Base-by-base conservation (phyloP, 495 filamentous ascomycete genomes). In the Acidiella bohemica region DNA sequence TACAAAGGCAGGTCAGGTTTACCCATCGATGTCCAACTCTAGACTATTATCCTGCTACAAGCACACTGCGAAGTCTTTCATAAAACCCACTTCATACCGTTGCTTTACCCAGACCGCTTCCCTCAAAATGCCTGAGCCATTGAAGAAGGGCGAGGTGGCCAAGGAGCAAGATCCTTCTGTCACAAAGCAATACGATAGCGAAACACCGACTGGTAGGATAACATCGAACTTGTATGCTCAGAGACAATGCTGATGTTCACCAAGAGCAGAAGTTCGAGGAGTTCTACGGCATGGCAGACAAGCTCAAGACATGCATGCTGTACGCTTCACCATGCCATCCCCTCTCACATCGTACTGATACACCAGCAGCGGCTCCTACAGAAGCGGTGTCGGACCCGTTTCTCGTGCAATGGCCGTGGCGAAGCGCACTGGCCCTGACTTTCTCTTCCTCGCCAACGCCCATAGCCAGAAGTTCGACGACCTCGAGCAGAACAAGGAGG, bases 361-460 rank as follows among this genome's bases (percentile, higher is more conserved):
- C n/a, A 7, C 25, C 7, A 7, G 25, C 25, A 27, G 25, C n/a
- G 40, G 40, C 27, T 26, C 40, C 10, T 14, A 10, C 18, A 3
- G 40, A 10, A 42, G 19, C 17, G 40, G 40, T 32, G 36, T 42
- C 21, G 40, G 40, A 18, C 61, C 56, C 14, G 60, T 65, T 14
- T 55, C 49, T 23, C 60, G 64, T 34, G 47, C 54, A 35, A 67
- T 67, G 64, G 62, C 55, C 27, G 47, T 65, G 16, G 60, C 59
- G 32, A 63, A 62, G 46, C 61, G 61, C 33, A 32, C 26, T 23
- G 64, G 64, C 4, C 64, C 64, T 16, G 64, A 67, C 48, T 58
- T 66, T 44, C 56, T 63, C 47, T 66, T 63, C 57, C 55, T 67
- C 38, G 54, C 59, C 50, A 67, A 67, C 53, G 41, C n/a, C 1